Evolutionary conservation across 352 stramenopile genomes (phyloP).

Genomic region (Phytopythium vexans): DNA sequence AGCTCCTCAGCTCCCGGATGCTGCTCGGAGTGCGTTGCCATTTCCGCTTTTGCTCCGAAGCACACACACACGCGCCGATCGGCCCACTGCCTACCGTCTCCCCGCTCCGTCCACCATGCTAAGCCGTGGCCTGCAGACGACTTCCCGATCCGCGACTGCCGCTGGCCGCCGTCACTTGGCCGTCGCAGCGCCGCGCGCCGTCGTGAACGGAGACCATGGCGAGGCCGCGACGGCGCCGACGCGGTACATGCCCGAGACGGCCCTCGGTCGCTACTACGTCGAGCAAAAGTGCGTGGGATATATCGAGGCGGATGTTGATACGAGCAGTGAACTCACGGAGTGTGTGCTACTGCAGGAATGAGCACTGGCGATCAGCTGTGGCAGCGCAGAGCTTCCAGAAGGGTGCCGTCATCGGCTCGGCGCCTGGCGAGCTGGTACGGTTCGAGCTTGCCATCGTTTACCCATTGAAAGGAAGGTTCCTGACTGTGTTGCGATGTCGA

Average conservation of each 20-base stretch:
- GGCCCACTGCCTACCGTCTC: background rate
- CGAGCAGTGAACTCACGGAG: background rate
- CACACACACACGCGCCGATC: background rate
- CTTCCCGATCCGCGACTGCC: slow-evolving; percentile 17
- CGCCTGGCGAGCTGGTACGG: slow-evolving; percentile 68
- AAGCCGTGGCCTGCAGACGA: slow-evolving; percentile 14
- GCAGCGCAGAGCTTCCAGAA: slow-evolving; percentile 60
- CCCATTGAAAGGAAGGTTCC: background rate
- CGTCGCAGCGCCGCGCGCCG: slow-evolving; percentile 15
- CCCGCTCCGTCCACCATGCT: slow-evolving; percentile 18
- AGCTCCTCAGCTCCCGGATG: no score
- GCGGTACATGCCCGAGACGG: slow-evolving; percentile 55
- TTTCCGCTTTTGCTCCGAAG: slow-evolving; percentile 1
- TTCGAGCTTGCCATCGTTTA: background rate
- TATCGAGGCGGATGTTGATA: background rate
- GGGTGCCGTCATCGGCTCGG: slow-evolving; percentile 67
- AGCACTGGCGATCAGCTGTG: slow-evolving; percentile 73
- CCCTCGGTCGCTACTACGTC: slow-evolving; percentile 66
- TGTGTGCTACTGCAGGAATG: slow-evolving; percentile 24
- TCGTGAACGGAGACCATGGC: slow-evolving; percentile 13
- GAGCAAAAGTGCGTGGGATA: slow-evolving; percentile 44
- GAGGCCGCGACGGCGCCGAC: slow-evolving; percentile 26
- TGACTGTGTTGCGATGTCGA: background rate
- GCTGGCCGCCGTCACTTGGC: slow-evolving; percentile 45
- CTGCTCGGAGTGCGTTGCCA: background rate